Percentiles rank a stretch among this genome's conserved stretches.
phyloP scores from a whole-genome alignment of 2,329 filamentous ascomycete genomes.

The Pseudogymnoascus sp. region DNA sequence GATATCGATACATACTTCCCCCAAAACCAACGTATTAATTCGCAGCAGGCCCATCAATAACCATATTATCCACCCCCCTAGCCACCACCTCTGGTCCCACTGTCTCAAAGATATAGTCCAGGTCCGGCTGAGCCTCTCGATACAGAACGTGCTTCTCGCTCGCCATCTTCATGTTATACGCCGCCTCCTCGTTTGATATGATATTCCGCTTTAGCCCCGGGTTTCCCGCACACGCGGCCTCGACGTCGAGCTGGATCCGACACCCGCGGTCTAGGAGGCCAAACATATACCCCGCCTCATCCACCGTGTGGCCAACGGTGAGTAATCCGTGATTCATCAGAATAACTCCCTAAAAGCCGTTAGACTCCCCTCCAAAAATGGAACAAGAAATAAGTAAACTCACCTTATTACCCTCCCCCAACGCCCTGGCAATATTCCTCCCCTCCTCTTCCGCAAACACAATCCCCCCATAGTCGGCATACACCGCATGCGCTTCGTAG shows the following conservation, averaged over 20 bases:
- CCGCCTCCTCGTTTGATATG: conserved; percentile 47
- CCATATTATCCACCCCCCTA: conserved; percentile 25
- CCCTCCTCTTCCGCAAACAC: conserved; percentile 58
- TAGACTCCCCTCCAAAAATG: neutral
- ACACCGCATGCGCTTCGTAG: conserved; percentile 56
- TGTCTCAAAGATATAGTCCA: conserved; percentile 39
- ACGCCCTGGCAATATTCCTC: conserved; percentile 49
- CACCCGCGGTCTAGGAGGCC: conserved; percentile 60
- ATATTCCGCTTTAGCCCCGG: conserved; percentile 40
- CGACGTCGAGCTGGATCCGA: conserved; percentile 56
- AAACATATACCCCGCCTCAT: conserved; percentile 65
- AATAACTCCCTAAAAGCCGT: conserved; percentile 42
- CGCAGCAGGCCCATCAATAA: conserved; percentile 18
- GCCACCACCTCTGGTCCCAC: conserved; percentile 28
- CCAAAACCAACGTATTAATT: neutral
- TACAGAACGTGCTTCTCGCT: conserved; percentile 39
- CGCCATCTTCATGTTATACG: conserved; percentile 43
- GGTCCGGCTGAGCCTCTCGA: conserved; percentile 38
- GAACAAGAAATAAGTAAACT: neutral
- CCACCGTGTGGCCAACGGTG: conserved; percentile 61
- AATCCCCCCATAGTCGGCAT: conserved; percentile 54
- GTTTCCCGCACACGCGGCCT: conserved; percentile 51
- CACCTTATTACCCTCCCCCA: conserved; percentile 46
- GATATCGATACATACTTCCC: neutral
- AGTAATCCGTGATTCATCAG: conserved; percentile 65